Base-by-base conservation (phyloP, 2,329 filamentous ascomycete species). In the Didymella keratinophila region DNA sequence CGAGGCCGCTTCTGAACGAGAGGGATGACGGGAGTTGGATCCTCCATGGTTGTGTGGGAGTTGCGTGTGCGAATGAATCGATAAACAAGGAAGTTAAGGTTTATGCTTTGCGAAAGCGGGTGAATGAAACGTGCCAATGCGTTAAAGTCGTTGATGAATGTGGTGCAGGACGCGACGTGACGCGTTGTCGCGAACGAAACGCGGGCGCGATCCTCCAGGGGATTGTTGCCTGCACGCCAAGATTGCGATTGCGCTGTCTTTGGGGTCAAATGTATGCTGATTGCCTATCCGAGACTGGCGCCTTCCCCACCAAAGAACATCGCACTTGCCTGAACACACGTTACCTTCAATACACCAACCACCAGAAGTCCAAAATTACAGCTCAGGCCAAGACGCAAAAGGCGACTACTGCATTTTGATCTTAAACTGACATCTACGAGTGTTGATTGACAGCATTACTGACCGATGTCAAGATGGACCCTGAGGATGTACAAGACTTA, bases 1-100 rank as follows among this genome's bases (percentile, higher is more conserved):
- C 65, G 67, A 21, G 74, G 61, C 39, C 76, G 75, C 58, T 78
- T 78, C 37, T 74, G 66, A 27, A 63, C 58, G 3, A 61, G 42
- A 23, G 71, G 61, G 34, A 61, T 49, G 39, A 66, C 37, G 1
- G 62, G 58, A 18, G 63, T 55, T 25, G 67, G 64, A 48, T 71
- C 71, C 55, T 73, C 72, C 74, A 77, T 78, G 34, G 18, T 39
- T 47, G 20, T 12, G 18, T 32, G 16, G 32, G 32, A 6, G 23
- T 30, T 36, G 30, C 18, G 25, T 16, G 9, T 20, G 21, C 21
- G 46, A 46, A 9, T 11, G 47, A 20, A 18, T 44, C 30, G 14
- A 42, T 37, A 1, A 23, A 12, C 16, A 21, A 37, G 1, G 21
- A 18, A 12, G 11, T 30, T 42, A 32, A 28, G 8, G 14, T 52